These are phyloP conservation scores for Tricladium varicosporioides DNA, from an alignment of 2,329 filamentous ascomycete species.

Conservation along the genomic window DNA sequence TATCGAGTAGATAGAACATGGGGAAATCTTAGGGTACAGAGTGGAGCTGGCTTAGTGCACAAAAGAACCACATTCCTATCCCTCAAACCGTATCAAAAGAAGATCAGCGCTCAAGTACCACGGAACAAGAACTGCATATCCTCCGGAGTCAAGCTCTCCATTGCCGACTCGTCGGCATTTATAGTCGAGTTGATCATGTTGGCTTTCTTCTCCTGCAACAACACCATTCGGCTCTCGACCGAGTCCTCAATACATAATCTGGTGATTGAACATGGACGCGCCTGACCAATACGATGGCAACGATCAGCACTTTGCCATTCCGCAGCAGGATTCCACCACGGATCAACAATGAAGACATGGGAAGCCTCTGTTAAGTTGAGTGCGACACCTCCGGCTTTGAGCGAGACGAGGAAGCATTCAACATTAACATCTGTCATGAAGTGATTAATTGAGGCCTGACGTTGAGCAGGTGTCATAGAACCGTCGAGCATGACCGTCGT, in stretches of 20 bases:
- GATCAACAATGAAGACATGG: conserved; percentile 92
- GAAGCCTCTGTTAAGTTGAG: conserved; percentile 94
- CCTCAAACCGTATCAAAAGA: too few species aligned
- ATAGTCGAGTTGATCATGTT: conserved; percentile 97
- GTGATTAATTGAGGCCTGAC: conserved; percentile 89
- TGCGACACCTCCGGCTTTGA: conserved; percentile 95
- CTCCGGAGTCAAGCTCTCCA: conserved; percentile 86
- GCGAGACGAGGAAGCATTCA: conserved; percentile 91
- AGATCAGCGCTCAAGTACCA: conserved; percentile 47
- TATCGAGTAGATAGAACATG: too few species aligned
- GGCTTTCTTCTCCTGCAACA: conserved; percentile 97
- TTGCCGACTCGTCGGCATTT: conserved; percentile 85
- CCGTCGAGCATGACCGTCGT: conserved; percentile 98
- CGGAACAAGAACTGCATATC: conserved; percentile 98
- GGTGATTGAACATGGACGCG: conserved; percentile 89
- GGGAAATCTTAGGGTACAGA: too few species aligned
- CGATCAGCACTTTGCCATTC: conserved; percentile 98
- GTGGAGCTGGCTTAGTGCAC: too few species aligned
- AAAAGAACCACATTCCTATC: too few species aligned
- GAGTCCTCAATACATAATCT: conserved; percentile 95
- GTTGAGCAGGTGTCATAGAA: conserved; percentile 91
- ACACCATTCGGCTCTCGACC: conserved; percentile 92
- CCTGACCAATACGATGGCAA: conserved; percentile 93
- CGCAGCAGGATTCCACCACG: conserved; percentile 99
- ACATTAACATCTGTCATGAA: conserved; percentile 96